phyloP scores from a whole-genome alignment of 2,329 filamentous ascomycete species.

The Fusarium sambucinum region DNA sequence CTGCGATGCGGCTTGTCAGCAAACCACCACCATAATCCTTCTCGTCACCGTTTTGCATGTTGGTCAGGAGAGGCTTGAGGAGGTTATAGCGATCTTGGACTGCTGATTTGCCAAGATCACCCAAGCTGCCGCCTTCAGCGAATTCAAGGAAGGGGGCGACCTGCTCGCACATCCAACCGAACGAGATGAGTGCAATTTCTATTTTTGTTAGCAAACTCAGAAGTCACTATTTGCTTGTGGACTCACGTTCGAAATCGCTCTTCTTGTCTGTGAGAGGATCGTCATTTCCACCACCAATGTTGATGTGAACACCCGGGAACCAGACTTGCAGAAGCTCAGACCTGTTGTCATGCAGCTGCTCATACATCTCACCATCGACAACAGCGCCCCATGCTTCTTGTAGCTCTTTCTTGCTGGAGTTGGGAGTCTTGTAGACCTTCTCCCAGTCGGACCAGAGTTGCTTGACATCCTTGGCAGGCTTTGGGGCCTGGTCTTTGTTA shows the following conservation, averaged over 20 bases:
- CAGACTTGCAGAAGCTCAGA: slow-evolving; percentile 45
- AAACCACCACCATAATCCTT: slow-evolving; percentile 33
- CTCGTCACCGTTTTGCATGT: slow-evolving; percentile 32
- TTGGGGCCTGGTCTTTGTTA: slow-evolving; percentile 10
- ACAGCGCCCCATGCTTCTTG: slow-evolving; percentile 32
- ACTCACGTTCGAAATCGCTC: slow-evolving; percentile 45
- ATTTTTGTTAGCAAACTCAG: slow-evolving; percentile 5
- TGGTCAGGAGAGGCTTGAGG: slow-evolving; percentile 37
- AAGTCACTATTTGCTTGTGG: too few species aligned
- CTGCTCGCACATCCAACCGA: slow-evolving; percentile 48
- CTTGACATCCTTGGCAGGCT: slow-evolving; percentile 17
- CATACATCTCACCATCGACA: slow-evolving; percentile 39
- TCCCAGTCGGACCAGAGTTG: slow-evolving; percentile 34
- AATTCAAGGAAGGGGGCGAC: slow-evolving; percentile 38
- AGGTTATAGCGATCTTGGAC: slow-evolving; percentile 41
- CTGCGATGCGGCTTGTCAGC: slow-evolving; percentile 26
- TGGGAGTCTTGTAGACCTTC: slow-evolving; percentile 13
- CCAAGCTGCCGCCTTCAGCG: slow-evolving; percentile 20
- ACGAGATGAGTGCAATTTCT: slow-evolving; percentile 47
- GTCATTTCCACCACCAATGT: slow-evolving; percentile 44
- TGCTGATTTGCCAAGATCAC: slow-evolving; percentile 28
- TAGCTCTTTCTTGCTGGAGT: slow-evolving; percentile 19
- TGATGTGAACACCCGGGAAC: slow-evolving; percentile 48
- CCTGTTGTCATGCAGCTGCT: slow-evolving; percentile 21
- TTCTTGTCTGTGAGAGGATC: slow-evolving; percentile 39